These are phyloP conservation scores for Lophium mytilinum DNA, from an alignment of 495 filamentous ascomycete genomes.

Conservation along the genomic window DNA sequence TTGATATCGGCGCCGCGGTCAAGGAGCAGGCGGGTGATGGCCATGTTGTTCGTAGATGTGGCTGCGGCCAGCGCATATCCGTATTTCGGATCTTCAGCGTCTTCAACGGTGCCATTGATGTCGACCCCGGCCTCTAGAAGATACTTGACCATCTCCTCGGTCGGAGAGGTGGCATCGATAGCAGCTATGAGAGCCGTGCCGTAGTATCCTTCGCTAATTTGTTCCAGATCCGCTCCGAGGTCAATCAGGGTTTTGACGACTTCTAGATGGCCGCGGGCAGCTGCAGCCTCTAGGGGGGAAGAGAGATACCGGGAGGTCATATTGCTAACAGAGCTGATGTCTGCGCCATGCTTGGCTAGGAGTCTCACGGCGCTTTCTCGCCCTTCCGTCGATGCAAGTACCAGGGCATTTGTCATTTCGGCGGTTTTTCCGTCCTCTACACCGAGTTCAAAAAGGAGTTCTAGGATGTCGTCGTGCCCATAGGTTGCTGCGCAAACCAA, in stretches of 20 bases:
- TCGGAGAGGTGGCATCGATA: not conserved
- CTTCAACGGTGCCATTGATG: too few relatives aligned
- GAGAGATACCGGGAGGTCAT: not conserved
- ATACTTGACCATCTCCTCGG: too few relatives aligned
- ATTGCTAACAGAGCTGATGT: constrained; percentile 1
- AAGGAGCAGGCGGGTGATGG: too few relatives aligned
- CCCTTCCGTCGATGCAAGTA: not conserved
- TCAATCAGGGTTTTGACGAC: not conserved
- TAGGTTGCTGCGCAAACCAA: not conserved
- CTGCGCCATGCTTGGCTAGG: constrained; percentile 1
- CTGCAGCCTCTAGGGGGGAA: constrained; percentile 3
- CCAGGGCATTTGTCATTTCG: constrained; percentile 1
- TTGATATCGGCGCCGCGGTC: too few relatives aligned
- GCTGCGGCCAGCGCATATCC: too few relatives aligned
- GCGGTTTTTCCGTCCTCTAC: not conserved
- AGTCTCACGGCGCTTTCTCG: not conserved
- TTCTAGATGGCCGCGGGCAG: not conserved
- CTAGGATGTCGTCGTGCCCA: not conserved
- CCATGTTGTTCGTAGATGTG: too few relatives aligned
- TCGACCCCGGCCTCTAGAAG: too few relatives aligned
- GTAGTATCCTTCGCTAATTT: not conserved
- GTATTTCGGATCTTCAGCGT: too few relatives aligned
- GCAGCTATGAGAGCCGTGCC: not conserved
- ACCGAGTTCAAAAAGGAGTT: not conserved
- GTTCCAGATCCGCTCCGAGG: not conserved